These are phyloP conservation scores for Acmispon strigosus DNA, from an alignment of 306 rosid species.

Conservation along the genomic window DNA sequence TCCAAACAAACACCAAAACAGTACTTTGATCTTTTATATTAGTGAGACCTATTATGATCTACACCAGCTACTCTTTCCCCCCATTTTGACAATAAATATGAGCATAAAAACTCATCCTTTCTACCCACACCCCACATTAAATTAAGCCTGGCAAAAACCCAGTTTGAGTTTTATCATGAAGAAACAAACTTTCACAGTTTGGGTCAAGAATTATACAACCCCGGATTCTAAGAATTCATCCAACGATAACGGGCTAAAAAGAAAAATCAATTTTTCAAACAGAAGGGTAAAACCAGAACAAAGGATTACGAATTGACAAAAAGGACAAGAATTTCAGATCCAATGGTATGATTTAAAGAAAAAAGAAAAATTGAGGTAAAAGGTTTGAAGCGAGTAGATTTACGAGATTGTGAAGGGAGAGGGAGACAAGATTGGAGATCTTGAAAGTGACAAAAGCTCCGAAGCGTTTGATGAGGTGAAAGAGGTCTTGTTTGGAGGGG, in stretches of 20 bases:
- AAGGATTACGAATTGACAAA: neutral
- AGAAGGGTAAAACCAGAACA: neutral
- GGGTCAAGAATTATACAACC: neutral
- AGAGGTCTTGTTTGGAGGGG: slow-evolving; percentile 61
- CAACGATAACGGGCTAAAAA: neutral
- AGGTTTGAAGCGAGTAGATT: neutral
- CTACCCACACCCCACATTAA: neutral
- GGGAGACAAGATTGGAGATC: slow-evolving; percentile 58
- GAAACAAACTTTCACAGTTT: neutral
- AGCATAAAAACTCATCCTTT: neutral
- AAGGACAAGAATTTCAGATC: slow-evolving; percentile 25
- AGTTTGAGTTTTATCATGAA: neutral
- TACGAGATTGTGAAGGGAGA: slow-evolving; percentile 57
- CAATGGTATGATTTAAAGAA: neutral
- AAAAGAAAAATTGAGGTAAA: neutral
- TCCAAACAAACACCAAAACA: slow-evolving; percentile 12
- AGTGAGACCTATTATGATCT: neutral
- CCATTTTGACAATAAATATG: neutral
- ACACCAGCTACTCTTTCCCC: neutral
- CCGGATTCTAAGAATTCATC: slow-evolving; percentile 1
- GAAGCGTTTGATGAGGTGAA: slow-evolving; percentile 69
- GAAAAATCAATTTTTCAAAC: neutral
- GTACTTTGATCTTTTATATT: neutral
- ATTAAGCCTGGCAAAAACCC: slow-evolving; percentile 1
- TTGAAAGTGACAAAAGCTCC: slow-evolving; percentile 65